Evolutionary conservation across 441 rosid genomes (phyloP).

Genomic region (Melastoma candidum): DNA sequence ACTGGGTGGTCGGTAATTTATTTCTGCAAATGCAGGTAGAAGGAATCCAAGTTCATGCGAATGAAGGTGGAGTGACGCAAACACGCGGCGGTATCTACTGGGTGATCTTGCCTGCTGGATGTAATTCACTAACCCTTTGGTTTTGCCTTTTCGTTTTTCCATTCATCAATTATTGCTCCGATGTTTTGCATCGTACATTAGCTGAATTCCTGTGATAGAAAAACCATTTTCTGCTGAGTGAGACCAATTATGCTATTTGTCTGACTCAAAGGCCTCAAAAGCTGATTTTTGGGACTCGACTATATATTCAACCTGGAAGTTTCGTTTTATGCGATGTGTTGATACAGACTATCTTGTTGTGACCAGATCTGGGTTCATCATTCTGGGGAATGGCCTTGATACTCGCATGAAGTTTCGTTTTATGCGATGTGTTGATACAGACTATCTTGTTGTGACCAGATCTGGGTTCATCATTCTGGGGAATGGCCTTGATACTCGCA

Average conservation of each 20-base stretch:
- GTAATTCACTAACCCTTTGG: conserved; percentile 34
- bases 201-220: too few species aligned
- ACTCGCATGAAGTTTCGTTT: conserved; percentile 34
- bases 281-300: too few species aligned
- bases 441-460: conserved; percentile 32
- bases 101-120: conserved; percentile 91
- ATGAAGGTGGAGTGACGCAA: conserved; percentile 80
- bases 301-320: too few species aligned
- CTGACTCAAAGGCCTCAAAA: too few species aligned
- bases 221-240: too few species aligned
- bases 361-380: conserved; percentile 82
- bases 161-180: too few species aligned
- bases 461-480: conserved; percentile 96
- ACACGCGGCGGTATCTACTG: conserved; percentile 87
- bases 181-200: too few species aligned
- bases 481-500: conserved; percentile 86
- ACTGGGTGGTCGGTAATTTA: background rate
- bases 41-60: conserved; percentile 79
- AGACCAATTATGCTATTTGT: too few species aligned
- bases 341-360: conserved; percentile 8
- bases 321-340: too few species aligned
- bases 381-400: conserved; percentile 96
- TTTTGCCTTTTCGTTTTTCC: background rate
- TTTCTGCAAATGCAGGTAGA: conserved; percentile 44
- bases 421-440: too few species aligned